Conservation (phyloP, 2,329 filamentous ascomycete species). For the Pyricularia pennisetigena region DNA sequence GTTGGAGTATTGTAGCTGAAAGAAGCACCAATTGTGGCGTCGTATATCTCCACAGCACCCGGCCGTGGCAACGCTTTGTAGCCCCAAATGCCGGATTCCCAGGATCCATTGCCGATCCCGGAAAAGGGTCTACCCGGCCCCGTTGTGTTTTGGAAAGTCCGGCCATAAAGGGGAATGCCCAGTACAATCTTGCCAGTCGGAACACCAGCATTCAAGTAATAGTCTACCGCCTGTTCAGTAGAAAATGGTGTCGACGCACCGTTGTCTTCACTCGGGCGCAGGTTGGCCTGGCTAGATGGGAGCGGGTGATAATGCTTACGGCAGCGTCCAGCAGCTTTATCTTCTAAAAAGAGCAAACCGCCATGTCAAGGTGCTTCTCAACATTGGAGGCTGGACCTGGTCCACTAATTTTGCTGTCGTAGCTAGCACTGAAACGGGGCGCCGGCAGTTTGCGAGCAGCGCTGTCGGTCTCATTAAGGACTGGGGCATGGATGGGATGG, state of each 20-base stretch:
- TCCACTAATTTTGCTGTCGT: slow-evolving; percentile 43
- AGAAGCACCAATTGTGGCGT: slow-evolving; percentile 48
- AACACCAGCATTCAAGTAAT: slow-evolving; percentile 55
- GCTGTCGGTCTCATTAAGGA: slow-evolving; percentile 41
- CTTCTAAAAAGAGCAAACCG: slow-evolving; percentile 27
- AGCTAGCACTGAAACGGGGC: slow-evolving; percentile 27
- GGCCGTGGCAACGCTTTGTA: slow-evolving; percentile 65
- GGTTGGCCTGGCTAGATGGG: slow-evolving; percentile 64
- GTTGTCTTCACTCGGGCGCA: slow-evolving; percentile 46
- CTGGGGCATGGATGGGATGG: too few species aligned
- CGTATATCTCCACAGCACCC: slow-evolving; percentile 47
- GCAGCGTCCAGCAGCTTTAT: slow-evolving; percentile 40
- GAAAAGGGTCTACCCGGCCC: slow-evolving; percentile 55
- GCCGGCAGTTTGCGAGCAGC: slow-evolving; percentile 61
- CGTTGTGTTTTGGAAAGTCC: slow-evolving; percentile 52
- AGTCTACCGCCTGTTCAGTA: slow-evolving; percentile 52
- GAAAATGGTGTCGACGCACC: slow-evolving; percentile 58
- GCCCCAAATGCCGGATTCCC: slow-evolving; percentile 69
- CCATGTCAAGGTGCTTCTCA: slow-evolving; percentile 34
- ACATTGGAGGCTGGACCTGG: slow-evolving; percentile 36
- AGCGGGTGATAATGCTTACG: slow-evolving; percentile 56
- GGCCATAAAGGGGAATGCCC: slow-evolving; percentile 73
- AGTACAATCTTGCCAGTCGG: slow-evolving; percentile 58
- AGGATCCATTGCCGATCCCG: slow-evolving; percentile 58
- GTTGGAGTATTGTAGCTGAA: slow-evolving; percentile 58